Percentiles rank a stretch among this genome's conserved stretches.
Evolutionary conservation across 306 rosid genomes (phyloP).

Genomic region (Psophocarpus tetragonolobus): DNA sequence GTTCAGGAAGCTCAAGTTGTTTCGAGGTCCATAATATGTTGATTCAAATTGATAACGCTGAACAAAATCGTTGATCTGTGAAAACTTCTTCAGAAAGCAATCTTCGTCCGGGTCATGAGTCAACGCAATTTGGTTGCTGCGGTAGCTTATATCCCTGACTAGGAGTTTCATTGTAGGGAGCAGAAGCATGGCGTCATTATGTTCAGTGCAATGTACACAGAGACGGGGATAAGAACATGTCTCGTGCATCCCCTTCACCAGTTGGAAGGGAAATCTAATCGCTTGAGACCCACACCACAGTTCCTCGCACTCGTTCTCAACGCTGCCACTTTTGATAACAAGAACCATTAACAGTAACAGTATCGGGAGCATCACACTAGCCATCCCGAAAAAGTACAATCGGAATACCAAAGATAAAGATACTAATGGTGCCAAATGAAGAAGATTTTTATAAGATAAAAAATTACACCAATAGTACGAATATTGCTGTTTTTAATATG

Average conservation of each 20-base stretch:
- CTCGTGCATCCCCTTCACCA: background rate
- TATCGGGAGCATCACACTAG: background rate
- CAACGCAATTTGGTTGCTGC: accelerated
- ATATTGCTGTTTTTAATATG: too few species aligned
- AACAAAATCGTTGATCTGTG: background rate
- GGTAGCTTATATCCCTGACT: too few species aligned
- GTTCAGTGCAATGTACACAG: background rate
- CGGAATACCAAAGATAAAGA: too few species aligned
- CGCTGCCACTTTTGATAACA: background rate
- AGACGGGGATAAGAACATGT: background rate
- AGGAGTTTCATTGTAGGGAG: background rate
- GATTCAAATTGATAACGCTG: background rate
- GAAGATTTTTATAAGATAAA: too few species aligned
- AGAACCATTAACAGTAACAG: background rate
- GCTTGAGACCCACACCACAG: background rate
- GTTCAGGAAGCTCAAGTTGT: background rate
- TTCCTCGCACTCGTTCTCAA: background rate
- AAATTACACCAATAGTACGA: too few species aligned
- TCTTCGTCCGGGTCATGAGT: background rate
- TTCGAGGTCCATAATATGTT: accelerated
- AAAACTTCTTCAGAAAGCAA: background rate
- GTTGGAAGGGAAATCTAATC: background rate
- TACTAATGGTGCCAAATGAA: too few species aligned
- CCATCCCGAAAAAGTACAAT: background rate
- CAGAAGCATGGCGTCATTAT: background rate